These are phyloP conservation scores for Diplodia corticola DNA, from an alignment of 2,329 filamentous ascomycete genomes.

Conservation along the genomic window DNA sequence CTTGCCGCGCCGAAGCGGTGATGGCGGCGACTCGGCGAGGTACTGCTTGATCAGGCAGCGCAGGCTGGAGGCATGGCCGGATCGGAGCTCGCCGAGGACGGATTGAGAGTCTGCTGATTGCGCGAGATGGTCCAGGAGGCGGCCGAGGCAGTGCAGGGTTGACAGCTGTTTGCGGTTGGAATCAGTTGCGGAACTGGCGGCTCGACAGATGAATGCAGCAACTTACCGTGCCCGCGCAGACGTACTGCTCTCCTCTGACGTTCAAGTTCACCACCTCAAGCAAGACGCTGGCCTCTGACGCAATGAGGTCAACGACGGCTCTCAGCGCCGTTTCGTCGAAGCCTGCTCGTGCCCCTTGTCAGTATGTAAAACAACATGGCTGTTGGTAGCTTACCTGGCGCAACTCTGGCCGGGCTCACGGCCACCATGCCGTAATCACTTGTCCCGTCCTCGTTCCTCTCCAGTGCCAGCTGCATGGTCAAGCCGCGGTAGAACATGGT, in stretches of 20 bases:
- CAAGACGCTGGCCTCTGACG: not conserved
- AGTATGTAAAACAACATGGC: no score
- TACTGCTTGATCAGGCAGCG: no score
- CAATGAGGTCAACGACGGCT: not conserved
- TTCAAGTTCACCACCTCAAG: slow-evolving; percentile 22
- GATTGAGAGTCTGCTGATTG: not conserved
- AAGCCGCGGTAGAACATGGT: slow-evolving; percentile 18
- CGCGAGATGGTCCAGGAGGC: not conserved
- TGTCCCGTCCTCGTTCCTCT: not conserved
- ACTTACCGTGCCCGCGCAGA: slow-evolving; percentile 3
- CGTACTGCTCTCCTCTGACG: slow-evolving; percentile 17
- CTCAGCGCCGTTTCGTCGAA: not conserved
- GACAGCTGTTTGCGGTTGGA: not conserved
- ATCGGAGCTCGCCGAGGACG: not conserved
- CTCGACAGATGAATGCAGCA: not conserved
- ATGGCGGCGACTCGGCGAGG: not conserved
- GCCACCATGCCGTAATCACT: not conserved
- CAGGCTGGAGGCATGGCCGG: not conserved
- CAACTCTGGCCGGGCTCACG: not conserved
- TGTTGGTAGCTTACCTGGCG: no score
- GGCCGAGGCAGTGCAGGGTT: not conserved
- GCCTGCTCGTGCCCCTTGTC: no score
- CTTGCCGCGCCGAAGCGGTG: slow-evolving; percentile 25
- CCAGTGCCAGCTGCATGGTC: not conserved
- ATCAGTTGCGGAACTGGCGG: no score